Percentiles rank a stretch among this genome's conserved stretches.
Conservation (phyloP, 148 eudicot species). For the Nepenthes gracilis region DNA sequence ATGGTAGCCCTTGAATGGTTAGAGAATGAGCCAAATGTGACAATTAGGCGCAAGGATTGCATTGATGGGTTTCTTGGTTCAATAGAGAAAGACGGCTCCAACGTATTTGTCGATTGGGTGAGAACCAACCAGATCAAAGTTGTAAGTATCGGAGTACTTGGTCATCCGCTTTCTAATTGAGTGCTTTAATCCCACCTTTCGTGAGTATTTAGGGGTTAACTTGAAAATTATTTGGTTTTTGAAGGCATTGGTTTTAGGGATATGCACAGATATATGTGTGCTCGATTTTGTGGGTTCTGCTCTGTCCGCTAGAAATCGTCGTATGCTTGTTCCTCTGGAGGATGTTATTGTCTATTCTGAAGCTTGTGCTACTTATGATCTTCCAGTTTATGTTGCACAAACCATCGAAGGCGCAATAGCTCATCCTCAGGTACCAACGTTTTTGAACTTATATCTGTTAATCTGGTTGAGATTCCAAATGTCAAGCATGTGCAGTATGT, state of each 20-base stretch:
- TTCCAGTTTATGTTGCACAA: slow-evolving; percentile 55
- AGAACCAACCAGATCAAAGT: slow-evolving; percentile 63
- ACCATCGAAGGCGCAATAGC: slow-evolving; percentile 43
- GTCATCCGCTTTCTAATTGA: background rate
- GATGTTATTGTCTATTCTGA: slow-evolving; percentile 78
- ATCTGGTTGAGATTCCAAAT: background rate
- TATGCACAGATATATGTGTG: slow-evolving; percentile 92
- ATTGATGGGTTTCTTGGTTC: slow-evolving; percentile 90
- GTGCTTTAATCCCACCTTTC: background rate
- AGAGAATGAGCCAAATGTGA: slow-evolving; percentile 76
- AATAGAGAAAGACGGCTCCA: slow-evolving; percentile 71
- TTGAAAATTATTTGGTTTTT: background rate
- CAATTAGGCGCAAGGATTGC: slow-evolving; percentile 74
- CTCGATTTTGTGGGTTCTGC: slow-evolving; percentile 79
- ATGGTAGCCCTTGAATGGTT: slow-evolving; percentile 68
- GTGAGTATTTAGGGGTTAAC: background rate
- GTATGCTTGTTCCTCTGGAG: slow-evolving; percentile 60
- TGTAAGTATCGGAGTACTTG: slow-evolving; percentile 32
- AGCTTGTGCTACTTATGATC: slow-evolving; percentile 88
- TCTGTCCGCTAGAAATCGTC: slow-evolving; percentile 79
- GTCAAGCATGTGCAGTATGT: background rate
- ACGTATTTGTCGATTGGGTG: slow-evolving; percentile 84
- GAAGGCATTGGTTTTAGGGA: slow-evolving; percentile 82
- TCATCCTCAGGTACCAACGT: slow-evolving; percentile 74
- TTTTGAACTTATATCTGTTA: background rate